Conservation (phyloP, 2,329 filamentous ascomycete species). For the Nigrospora oryzae region DNA sequence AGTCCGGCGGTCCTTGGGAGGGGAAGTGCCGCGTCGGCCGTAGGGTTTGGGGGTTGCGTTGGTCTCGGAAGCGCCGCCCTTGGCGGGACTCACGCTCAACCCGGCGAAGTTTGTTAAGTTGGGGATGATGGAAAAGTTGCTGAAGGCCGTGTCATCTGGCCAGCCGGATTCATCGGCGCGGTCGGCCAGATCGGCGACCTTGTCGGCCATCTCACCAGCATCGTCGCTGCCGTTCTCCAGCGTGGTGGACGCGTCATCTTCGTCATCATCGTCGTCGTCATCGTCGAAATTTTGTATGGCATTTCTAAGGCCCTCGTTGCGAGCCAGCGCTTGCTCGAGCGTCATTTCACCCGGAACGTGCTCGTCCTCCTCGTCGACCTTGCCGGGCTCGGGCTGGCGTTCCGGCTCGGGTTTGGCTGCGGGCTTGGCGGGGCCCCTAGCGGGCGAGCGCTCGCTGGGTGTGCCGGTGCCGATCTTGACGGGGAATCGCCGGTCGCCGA, state of each 20-base stretch:
- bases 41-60: conserved; percentile 10
- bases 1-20: conserved; percentile 25
- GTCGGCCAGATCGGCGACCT: conserved; percentile 15
- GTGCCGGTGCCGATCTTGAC: conserved; percentile 32
- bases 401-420: no score
- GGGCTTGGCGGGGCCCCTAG: no score
- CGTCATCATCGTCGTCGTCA: conserved; percentile 22
- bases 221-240: conserved; percentile 20
- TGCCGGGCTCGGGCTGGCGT: conserved; percentile 4
- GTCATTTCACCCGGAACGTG: conserved; percentile 25
- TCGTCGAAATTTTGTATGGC: conserved; percentile 59
- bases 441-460: no score
- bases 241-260: conserved; percentile 7
- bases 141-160: conserved; percentile 66
- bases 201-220: conserved; percentile 20
- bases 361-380: conserved; percentile 14
- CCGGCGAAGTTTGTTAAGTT: conserved; percentile 79
- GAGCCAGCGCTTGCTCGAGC: conserved; percentile 43
- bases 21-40: conserved; percentile 22
- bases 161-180: conserved; percentile 32
- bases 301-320: conserved; percentile 47
- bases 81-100: conserved; percentile 57
- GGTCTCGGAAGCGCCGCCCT: conserved; percentile 30
- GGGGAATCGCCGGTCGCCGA: conserved; percentile 15
- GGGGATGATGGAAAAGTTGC: conserved; percentile 81